Base-by-base conservation (phyloP, 495 filamentous ascomycete species). In the Bacidia rubella region DNA sequence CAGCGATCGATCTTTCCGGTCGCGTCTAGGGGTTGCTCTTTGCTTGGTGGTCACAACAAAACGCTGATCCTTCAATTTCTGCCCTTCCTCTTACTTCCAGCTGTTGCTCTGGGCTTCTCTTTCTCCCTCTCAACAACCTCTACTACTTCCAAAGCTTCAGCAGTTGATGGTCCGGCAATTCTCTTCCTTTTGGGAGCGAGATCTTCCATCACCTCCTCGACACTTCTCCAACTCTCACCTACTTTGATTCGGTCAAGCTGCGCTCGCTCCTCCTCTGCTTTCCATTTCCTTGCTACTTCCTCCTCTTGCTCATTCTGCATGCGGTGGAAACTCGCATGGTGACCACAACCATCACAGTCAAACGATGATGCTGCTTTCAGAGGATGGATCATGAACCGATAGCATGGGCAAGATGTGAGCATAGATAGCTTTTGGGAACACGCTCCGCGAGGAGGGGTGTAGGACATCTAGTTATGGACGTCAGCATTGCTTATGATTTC, bases 331-430 rank as follows among this genome's bases (percentile, higher is more conserved):
- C 65, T 69, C 5, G 75, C 75, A 55, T 78, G 75, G 57, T 78
- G 75, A 5, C 62, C 63, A 53, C 75, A 78, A 19, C 75, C 75
- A 54, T 78, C 75, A 61, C 75, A 78, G 19, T 71, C 69, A 63
- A 72, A 78, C 27, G 63, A 68, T 0, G 70, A 70, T 2, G 69
- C 55, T 55, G 71, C 75, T 62, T 78, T 74, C 44, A 76, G 61
- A 0, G 75, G 75, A 60, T 78, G 76, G 32, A 75, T 57, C 75
- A 78, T 78, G 70, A 78, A 78, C 38, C 75, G 68, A 49, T 74
- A 61, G 59, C 75, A 78, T 7, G 75, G 65, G 59, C 75, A 78
- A 29, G 55, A 61, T 7, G 64, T 63, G 47, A 78, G 49, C 51
- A 77, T 55, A 44, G 69, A 69, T 2, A 57, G 48, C 53, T 68